These are phyloP conservation scores for Coemansia sp. DNA, from an alignment of 192 early-diverging fungal genomes.

Conservation along the genomic window DNA sequence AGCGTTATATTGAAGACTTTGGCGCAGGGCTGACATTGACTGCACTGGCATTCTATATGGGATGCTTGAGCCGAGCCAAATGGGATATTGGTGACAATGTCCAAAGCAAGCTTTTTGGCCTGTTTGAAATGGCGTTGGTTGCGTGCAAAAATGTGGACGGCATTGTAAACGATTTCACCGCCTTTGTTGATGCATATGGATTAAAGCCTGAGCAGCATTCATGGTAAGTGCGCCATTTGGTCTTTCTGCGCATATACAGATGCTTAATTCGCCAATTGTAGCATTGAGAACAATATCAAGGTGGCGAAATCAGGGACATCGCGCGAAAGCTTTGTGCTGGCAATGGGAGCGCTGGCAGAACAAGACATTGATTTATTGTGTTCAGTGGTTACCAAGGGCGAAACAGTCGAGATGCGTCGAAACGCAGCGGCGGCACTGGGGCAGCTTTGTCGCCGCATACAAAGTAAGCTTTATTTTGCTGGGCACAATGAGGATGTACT, in stretches of 20 bases:
- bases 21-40: constrained; percentile 55
- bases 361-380: constrained; percentile 24
- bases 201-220: constrained; percentile 27
- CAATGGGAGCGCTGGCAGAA: constrained; percentile 28
- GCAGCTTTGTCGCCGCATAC: constrained; percentile 19
- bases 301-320: constrained; percentile 31
- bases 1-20: constrained; percentile 56
- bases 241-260: neutral
- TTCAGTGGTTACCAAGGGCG: constrained; percentile 12
- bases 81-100: constrained; percentile 18
- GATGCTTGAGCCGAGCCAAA: constrained; percentile 44
- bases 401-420: constrained; percentile 39
- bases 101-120: constrained; percentile 24
- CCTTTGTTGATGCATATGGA: constrained; percentile 38
- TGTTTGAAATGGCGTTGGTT: constrained; percentile 26
- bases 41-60: constrained; percentile 52
- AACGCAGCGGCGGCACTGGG: constrained; percentile 38
- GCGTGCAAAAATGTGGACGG: constrained; percentile 19
- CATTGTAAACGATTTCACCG: constrained; percentile 26
- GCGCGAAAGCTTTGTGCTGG: constrained; percentile 42
- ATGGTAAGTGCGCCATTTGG: constrained; percentile 8
- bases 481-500: neutral
- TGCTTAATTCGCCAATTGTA: constrained; percentile 1
- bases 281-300: constrained; percentile 19
- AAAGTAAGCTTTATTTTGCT: constrained; percentile 12